Percentiles rank a stretch among this genome's conserved stretches.
These are phyloP conservation scores for Penicillium capsulatum DNA, from an alignment of 2,329 filamentous ascomycete species.

Conservation along the genomic window DNA sequence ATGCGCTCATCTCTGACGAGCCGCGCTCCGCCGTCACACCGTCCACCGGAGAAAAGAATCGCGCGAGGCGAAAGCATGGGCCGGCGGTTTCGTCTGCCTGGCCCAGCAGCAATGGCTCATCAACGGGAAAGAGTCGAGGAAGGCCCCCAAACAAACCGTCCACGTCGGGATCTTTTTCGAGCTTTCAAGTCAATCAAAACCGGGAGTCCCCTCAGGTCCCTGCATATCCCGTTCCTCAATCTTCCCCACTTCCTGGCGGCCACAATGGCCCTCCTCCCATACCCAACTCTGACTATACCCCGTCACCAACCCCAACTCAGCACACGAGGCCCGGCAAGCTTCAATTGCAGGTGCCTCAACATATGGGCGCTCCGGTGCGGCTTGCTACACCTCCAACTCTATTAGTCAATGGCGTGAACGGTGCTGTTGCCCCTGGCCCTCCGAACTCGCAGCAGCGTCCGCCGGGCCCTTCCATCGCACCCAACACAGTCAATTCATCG, in stretches of 20 bases:
- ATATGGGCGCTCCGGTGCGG: constrained; percentile 39
- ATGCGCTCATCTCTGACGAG: constrained; percentile 44
- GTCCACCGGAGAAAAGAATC: constrained; percentile 45
- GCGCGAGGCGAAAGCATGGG: constrained; percentile 61
- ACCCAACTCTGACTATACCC: constrained; percentile 21
- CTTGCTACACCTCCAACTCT: constrained; percentile 43
- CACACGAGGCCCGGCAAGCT: constrained; percentile 36
- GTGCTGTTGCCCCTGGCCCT: constrained; percentile 6
- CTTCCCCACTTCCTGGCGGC: constrained; percentile 43
- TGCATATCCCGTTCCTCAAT: constrained; percentile 36
- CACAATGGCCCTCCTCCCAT: constrained; percentile 29
- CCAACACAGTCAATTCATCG: neutral
- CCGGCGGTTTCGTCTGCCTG: constrained; percentile 89
- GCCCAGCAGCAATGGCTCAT: constrained; percentile 61
- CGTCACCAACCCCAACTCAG: constrained; percentile 24
- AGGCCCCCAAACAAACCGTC: constrained; percentile 71
- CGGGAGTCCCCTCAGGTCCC: constrained; percentile 43
- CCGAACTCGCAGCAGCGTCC: neutral
- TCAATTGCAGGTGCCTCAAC: constrained; percentile 43
- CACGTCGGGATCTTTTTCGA: constrained; percentile 63
- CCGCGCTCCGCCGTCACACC: constrained; percentile 72
- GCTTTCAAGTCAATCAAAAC: constrained; percentile 61
- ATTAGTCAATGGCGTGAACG: constrained; percentile 37
- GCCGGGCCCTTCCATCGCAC: neutral
- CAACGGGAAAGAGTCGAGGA: constrained; percentile 69